Conservation (phyloP, 1,284 basidiomycete genomes). For the Fomitopsis palustris region DNA sequence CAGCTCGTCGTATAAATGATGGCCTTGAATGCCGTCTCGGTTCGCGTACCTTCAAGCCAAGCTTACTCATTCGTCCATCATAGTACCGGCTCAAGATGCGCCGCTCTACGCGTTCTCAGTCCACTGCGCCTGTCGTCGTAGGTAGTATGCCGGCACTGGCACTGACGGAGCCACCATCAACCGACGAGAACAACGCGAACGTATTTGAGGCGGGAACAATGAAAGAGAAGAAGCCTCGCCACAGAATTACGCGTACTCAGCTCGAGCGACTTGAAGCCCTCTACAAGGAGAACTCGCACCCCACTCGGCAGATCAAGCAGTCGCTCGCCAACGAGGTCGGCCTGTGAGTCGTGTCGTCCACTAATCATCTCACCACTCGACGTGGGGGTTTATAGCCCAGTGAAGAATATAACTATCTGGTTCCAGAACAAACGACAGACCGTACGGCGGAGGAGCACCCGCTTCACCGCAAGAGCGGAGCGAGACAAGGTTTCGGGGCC, state of each 20-base stretch:
- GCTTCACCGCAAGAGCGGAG: not conserved
- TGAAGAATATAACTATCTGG: slow-evolving; percentile 29
- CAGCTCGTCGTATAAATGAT: not conserved
- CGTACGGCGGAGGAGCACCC: slow-evolving; percentile 5
- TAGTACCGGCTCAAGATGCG: not conserved
- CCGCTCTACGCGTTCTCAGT: not conserved
- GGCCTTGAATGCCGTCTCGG: no score
- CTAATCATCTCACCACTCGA: not conserved
- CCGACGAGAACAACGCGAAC: not conserved
- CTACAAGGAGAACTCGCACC: slow-evolving; percentile 37
- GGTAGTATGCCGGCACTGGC: no score
- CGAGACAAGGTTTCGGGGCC: not conserved
- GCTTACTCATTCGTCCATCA: no score
- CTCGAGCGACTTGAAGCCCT: slow-evolving; percentile 36
- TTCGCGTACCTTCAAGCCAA: no score
- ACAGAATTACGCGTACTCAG: slow-evolving; percentile 37
- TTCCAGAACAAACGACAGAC: slow-evolving; percentile 31
- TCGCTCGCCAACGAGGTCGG: slow-evolving; percentile 33
- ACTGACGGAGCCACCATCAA: no score
- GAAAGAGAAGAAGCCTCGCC: slow-evolving; percentile 29
- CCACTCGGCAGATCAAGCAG: slow-evolving; percentile 36
- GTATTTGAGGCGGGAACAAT: not conserved
- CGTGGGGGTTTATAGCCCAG: slow-evolving; percentile 13
- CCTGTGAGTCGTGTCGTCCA: slow-evolving; percentile 31
- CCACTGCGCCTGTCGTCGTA: not conserved